Evolutionary conservation across 2,329 filamentous ascomycete genomes (phyloP).

Genomic region (Neonectria faginata): DNA sequence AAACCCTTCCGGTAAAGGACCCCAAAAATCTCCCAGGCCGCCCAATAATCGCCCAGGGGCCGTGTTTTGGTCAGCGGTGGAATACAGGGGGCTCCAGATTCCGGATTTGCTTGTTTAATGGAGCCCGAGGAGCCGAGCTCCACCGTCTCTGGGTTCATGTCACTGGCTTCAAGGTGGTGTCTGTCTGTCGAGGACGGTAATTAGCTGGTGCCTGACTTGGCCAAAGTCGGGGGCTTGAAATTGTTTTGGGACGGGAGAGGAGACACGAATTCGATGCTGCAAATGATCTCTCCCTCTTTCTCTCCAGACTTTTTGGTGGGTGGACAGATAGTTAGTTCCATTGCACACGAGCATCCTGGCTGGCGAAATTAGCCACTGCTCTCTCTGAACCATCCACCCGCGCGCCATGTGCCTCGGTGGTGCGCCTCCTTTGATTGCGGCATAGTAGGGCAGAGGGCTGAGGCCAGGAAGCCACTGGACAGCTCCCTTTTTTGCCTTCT

Average conservation of each 20-base stretch:
- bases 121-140: background rate
- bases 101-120: background rate
- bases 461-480: background rate
- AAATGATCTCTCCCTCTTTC: too few relatives aligned
- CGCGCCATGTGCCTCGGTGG: conserved; percentile 30
- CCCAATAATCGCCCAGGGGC: background rate
- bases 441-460: background rate
- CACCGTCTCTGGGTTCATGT: background rate
- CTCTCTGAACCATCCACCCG: conserved; percentile 15
- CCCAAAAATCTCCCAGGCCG: too few relatives aligned
- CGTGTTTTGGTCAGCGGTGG: background rate
- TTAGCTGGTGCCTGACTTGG: too few relatives aligned
- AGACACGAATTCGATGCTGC: too few relatives aligned
- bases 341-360: conserved; percentile 1
- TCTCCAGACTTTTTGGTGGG: background rate
- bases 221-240: too few relatives aligned
- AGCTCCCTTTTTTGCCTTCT: conserved; percentile 20
- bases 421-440: conserved; percentile 40
- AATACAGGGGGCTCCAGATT: conserved; percentile 1
- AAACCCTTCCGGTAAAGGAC: too few relatives aligned
- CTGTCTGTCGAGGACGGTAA: too few relatives aligned
- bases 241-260: too few relatives aligned
- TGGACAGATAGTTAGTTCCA: background rate
- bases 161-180: background rate
- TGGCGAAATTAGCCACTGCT: conserved; percentile 21